Evolutionary conservation across 2,329 filamentous ascomycete genomes (phyloP), one percentile per base, ranked within the genome.

Genomic region (Phoma sp.): DNA sequence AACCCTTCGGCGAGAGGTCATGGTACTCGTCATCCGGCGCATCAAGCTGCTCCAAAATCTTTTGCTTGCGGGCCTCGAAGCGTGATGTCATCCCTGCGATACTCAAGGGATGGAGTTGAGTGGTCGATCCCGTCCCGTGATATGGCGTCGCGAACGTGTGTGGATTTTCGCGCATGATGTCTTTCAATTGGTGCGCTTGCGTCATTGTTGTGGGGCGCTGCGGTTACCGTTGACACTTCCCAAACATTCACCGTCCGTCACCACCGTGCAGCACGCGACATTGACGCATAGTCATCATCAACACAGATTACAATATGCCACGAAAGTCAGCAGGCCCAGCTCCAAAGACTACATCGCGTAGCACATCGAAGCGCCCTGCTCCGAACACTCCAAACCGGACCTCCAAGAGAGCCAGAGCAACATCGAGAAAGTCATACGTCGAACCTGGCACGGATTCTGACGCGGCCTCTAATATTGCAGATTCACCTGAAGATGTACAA

Each of bases 1-100:
- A 89, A 14, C 93, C 93, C 78, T 97, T 97, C 2, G 93, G 93
- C 1, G 91, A 96, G 7, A 89, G 83, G 75, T 97, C 93, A 33
- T 85, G 84, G 75, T 96, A 96, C 54, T 89, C 83, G 4, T 80
- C 81, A 36, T 85, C 84, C 1, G 92, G 89, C 3, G 86, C 80
- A 7, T 85, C 79, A 3, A 97, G 86, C 61, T 88, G 84, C 34
- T 81, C 76, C 12, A 97, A 78, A 60, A 96, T 96, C 55, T 83
- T 86, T 45, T 76, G 72, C 76, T 97, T 98, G 71, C 86, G 89
- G 38, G 65, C 60, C 26, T 66, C 55, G 56, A 81, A 80, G 15
- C 66, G 67, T 32, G 51, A 63, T 34, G 64, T 57, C 71, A 74
- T 74, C 17, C 39, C 45, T 14, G 25, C 36, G n/a, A n/a, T 43